Percentiles rank a stretch among this genome's conserved stretches.
Conservation (phyloP, 208 protist genomes). For the Leishmania martiniquensis region DNA sequence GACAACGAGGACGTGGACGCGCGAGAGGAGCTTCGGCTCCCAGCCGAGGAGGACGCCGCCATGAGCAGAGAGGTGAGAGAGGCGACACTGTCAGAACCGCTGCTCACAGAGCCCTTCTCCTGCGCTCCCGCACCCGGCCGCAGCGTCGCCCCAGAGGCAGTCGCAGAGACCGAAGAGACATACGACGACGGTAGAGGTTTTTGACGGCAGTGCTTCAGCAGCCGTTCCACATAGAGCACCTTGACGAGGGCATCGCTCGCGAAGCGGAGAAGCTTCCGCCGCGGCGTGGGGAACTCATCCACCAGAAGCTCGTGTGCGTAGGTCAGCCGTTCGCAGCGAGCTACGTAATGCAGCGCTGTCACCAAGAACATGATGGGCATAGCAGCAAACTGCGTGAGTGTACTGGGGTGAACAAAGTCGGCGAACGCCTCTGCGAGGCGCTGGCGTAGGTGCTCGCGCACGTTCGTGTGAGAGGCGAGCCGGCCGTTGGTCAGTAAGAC, state of each 20-base stretch:
- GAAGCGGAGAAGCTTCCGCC: conserved; percentile 59
- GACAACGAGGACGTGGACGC: not conserved
- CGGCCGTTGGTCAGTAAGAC: conserved; percentile 52
- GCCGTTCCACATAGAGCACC: conserved; percentile 58
- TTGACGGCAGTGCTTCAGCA: conserved; percentile 41
- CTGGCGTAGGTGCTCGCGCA: conserved; percentile 54
- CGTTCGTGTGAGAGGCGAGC: conserved; percentile 34
- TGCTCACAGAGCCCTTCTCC: not conserved
- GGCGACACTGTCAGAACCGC: conserved; percentile 7
- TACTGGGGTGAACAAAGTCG: conserved; percentile 23
- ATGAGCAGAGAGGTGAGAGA: conserved; percentile 27
- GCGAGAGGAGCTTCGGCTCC: not conserved
- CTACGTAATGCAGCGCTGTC: conserved; percentile 52
- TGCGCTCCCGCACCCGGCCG: too few species aligned
- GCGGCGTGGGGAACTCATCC: conserved; percentile 21
- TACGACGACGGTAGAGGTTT: conserved; percentile 6
- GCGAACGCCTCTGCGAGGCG: conserved; percentile 31
- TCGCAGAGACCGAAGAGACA: not conserved
- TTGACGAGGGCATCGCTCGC: conserved; percentile 67
- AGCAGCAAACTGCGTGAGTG: conserved; percentile 29
- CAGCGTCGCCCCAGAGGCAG: not conserved
- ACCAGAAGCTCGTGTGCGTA: conserved; percentile 69
- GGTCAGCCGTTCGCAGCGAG: conserved; percentile 25
- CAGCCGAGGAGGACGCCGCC: conserved; percentile 18
- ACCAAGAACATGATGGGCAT: conserved; percentile 76